Conservation (phyloP, 176 grass and related monocot species). For the Oryza meyeriana region DNA sequence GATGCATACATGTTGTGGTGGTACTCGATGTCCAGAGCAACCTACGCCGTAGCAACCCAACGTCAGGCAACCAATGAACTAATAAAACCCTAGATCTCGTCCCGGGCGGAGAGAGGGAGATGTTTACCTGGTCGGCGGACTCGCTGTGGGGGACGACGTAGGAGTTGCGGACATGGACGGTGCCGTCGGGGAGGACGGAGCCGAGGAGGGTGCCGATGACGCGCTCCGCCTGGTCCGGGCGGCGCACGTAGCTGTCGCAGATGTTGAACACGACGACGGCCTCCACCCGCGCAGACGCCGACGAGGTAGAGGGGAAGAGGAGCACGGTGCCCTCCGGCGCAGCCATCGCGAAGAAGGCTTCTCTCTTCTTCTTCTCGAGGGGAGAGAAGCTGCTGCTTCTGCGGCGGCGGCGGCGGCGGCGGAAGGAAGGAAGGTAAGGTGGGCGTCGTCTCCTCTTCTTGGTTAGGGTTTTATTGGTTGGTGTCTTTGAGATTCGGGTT, state of each 20-base stretch:
- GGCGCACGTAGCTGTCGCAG: conserved; percentile 87
- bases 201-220: conserved; percentile 97
- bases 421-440: not conserved
- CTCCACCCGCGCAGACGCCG: conserved; percentile 51
- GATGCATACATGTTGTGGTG: conserved; percentile 91
- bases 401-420: not conserved
- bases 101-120: not conserved
- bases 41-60: conserved; percentile 16
- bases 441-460: not conserved
- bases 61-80: not conserved
- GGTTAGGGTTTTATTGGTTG: not conserved
- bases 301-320: conserved; percentile 11
- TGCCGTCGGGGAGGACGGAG: conserved; percentile 76
- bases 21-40: conserved; percentile 93
- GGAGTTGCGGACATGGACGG: conserved; percentile 86
- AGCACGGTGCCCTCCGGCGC: conserved; percentile 2
- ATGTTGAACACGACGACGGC: conserved; percentile 87
- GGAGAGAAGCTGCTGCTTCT: not conserved
- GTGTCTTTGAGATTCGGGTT: not conserved
- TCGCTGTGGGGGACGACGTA: conserved; percentile 93
- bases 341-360: not conserved
- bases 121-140: conserved; percentile 74
- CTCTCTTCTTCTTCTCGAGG: not conserved
- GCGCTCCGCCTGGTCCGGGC: conserved; percentile 84
- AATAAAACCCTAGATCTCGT: not conserved